phyloP scores from a whole-genome alignment of 495 filamentous ascomycete genomes.

The Pyronema domesticum region DNA sequence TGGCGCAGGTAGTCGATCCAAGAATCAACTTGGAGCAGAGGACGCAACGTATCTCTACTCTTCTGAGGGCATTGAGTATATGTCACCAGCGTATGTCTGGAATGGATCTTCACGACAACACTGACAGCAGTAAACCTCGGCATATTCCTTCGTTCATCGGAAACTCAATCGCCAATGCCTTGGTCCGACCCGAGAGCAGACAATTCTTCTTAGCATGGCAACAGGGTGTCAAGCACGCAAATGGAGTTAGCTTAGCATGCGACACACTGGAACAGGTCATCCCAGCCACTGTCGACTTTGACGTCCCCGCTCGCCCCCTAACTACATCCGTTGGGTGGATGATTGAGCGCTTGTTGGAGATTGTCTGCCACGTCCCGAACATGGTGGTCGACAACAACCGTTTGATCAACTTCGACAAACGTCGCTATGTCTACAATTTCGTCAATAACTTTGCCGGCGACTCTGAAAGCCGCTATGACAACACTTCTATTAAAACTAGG shows the following conservation, averaged over 20 bases:
- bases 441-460: conserved; percentile 26
- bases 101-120: conserved; percentile 25
- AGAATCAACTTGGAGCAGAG: conserved; percentile 18
- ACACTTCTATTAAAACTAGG: background rate
- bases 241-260: conserved; percentile 10
- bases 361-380: conserved; percentile 26
- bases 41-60: conserved; percentile 18
- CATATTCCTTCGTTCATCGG: conserved; percentile 26
- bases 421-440: conserved; percentile 26
- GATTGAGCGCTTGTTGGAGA: conserved; percentile 24
- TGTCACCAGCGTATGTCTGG: conserved; percentile 25
- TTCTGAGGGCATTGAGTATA: conserved; percentile 21
- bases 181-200: conserved; percentile 24
- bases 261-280: conserved; percentile 25
- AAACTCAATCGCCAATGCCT: conserved; percentile 21
- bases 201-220: conserved; percentile 22
- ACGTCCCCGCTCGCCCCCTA: conserved; percentile 14
- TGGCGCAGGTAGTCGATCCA: conserved; percentile 23
- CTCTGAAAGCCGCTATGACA: background rate
- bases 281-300: conserved; percentile 15
- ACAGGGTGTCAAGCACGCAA: conserved; percentile 13
- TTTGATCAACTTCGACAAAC: conserved; percentile 26
- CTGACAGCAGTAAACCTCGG: conserved; percentile 17
- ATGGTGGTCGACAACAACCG: conserved; percentile 27
- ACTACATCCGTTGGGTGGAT: conserved; percentile 26